Evolutionary conservation across 2,329 filamentous ascomycete species (phyloP).

Genomic region (Emergomyces orientalis): DNA sequence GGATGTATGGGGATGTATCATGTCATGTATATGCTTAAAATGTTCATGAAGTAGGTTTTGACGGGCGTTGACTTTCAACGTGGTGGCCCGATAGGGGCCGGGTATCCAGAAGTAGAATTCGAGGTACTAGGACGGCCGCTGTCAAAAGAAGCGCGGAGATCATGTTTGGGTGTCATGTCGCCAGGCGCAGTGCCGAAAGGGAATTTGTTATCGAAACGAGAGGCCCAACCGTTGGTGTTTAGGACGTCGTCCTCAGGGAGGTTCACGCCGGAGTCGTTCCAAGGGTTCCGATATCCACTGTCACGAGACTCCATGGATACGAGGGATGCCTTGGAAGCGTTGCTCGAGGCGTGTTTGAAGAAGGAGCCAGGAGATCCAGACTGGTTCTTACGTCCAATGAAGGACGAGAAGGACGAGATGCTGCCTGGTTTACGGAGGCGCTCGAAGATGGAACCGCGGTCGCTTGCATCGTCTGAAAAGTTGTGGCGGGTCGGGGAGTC

Average conservation of each 20-base stretch:
- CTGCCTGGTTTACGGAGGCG: slow-evolving; percentile 88
- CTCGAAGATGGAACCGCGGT: slow-evolving; percentile 78
- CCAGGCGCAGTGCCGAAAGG: slow-evolving; percentile 57
- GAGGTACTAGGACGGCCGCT: slow-evolving; percentile 88
- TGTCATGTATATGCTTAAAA: slow-evolving; percentile 7
- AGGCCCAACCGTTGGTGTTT: slow-evolving; percentile 50
- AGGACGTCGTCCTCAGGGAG: slow-evolving; percentile 72
- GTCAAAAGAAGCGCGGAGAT: slow-evolving; percentile 74
- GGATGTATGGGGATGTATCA: not conserved
- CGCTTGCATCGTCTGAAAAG: slow-evolving; percentile 71
- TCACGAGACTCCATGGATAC: slow-evolving; percentile 93
- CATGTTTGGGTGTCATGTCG: slow-evolving; percentile 75
- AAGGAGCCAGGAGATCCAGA: slow-evolving; percentile 75
- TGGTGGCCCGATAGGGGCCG: slow-evolving; percentile 81
- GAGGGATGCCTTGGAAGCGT: slow-evolving; percentile 87
- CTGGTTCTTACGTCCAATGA: slow-evolving; percentile 92
- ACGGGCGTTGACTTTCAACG: slow-evolving; percentile 55
- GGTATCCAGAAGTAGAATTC: slow-evolving; percentile 96
- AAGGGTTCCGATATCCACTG: slow-evolving; percentile 91
- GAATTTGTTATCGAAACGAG: slow-evolving; percentile 53
- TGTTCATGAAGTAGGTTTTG: slow-evolving; percentile 23
- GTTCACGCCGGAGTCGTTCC: slow-evolving; percentile 96
- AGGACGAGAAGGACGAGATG: slow-evolving; percentile 92
- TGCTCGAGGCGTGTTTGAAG: slow-evolving; percentile 84
- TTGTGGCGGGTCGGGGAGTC: slow-evolving; percentile 82